Evolutionary conservation across 192 early-diverging fungal genomes (phyloP).

Genomic region (Fimicolochytrium jonesii): DNA sequence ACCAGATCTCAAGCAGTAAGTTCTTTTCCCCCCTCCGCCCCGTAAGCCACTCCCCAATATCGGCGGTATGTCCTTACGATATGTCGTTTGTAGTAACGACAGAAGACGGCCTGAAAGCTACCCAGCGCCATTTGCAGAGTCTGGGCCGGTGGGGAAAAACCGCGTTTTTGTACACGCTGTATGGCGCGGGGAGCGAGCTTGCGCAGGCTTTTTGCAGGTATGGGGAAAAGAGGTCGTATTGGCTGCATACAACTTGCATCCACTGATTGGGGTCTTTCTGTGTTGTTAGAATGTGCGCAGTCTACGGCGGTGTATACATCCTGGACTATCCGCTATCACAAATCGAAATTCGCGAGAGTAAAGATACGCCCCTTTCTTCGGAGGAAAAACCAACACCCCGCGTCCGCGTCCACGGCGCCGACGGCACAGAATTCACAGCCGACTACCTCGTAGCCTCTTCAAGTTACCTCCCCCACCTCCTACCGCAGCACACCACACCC

Average conservation of each 20-base stretch:
- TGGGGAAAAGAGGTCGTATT: neutral
- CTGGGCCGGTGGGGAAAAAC: slow-evolving; percentile 83
- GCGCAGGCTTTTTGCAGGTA: slow-evolving; percentile 85
- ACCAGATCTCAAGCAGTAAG: no score
- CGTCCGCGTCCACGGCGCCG: slow-evolving; percentile 4
- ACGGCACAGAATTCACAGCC: slow-evolving; percentile 13
- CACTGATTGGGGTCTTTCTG: neutral
- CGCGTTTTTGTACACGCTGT: slow-evolving; percentile 75
- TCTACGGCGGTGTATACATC: slow-evolving; percentile 88
- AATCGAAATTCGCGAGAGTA: slow-evolving; percentile 6
- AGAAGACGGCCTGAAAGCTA: slow-evolving; percentile 60
- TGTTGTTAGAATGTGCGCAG: slow-evolving; percentile 68
- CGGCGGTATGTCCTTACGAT: no score
- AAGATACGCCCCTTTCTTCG: neutral
- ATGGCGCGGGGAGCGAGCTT: slow-evolving; percentile 86
- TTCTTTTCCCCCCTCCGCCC: no score
- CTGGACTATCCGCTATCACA: slow-evolving; percentile 50
- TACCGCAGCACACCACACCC: neutral
- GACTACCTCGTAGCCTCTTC: slow-evolving; percentile 8
- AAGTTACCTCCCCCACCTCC: neutral
- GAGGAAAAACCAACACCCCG: no score
- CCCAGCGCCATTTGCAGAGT: slow-evolving; percentile 65
- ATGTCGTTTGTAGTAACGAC: slow-evolving; percentile 36
- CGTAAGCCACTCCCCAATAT: no score
- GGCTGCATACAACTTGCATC: neutral